Evolutionary conservation across 2,329 filamentous ascomycete genomes (phyloP), one percentile per base, ranked within the genome.

Genomic region (Botrytis cinerea): DNA sequence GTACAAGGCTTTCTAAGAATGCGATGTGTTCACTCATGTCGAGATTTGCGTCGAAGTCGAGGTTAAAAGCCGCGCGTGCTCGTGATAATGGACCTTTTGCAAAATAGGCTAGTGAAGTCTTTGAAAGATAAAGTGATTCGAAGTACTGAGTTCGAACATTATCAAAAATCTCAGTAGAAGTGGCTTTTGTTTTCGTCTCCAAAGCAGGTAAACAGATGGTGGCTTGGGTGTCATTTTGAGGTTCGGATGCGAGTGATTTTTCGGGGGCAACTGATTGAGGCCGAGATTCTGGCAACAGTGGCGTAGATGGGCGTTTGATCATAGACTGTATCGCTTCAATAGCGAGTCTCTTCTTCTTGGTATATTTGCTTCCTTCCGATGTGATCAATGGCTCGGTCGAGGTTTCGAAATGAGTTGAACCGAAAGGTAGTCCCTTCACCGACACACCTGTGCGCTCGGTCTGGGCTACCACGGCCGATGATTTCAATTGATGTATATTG

Each of bases 101-200:
- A 82, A 95, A 95, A 81, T 95, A 96, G 73, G 93, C 93, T 73
- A 95, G 83, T 5, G 93, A 93, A 48, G 92, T 93, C 85, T 89
- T 87, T 73, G 91, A 89, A 82, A 89, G 85, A 84, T 90, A 91
- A 1, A 92, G 81, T 9, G 86, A 85, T 73, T 90, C 87, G 73
- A 87, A 84, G 82, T 92, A 89, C 68, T 90, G 86, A 40, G 82
- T 83, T 72, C 88, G 84, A 73, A 91, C 85, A 74, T 85, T 88
- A 10, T 89, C 85, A 75, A 90, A 87, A 32, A 91, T 88, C 16
- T 82, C 83, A 35, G 86, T 83, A 2, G 87, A 83, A 12, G 84
- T 86, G 28, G 74, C 77, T 64, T 75, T 76, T 38, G 68, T 20
- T 46, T 63, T 43, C 43, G 68, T 59, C 9, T 70, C 62, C 32